Evolutionary conservation across 495 filamentous ascomycete species (phyloP), one percentile per base, ranked within the genome.

Genomic region (Talaromyces nanjingensis): DNA sequence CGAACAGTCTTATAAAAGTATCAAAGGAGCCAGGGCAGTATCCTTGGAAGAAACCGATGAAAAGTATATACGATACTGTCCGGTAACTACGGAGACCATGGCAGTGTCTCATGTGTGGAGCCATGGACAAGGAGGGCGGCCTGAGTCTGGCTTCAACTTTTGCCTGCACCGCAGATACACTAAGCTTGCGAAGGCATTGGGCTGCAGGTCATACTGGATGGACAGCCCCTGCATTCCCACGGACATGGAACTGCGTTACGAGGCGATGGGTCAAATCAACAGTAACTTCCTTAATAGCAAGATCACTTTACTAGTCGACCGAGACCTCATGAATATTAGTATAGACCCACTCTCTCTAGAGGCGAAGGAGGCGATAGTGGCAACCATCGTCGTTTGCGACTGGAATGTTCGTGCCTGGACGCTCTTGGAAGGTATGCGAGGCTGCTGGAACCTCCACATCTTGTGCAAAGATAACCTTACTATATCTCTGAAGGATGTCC

Each of bases 51-150:
- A 45, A 14, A 22, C 52, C 1, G 31, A 64, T 37, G 55, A 42
- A 16, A 37, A 45, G 12, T 39, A 42, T 24, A 39, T 64, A 11
- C 22, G 63, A 37, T 69, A 69, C 55, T 56, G 67, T 24, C 12
- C 59, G 52, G 67, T 64, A 37, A 39, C 65, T 1, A 37, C 7
- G 3, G 14, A 47, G 14, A 67, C 65, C 14, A 53, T 72, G 16
- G 65, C 71, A 3, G 63, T 73, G n/a, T 70, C 65, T 31, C 70
- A 73, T 61, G 71, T 72, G 2, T 73, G 70, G 70, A 69, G 65
- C n/a, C 71, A 73, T 59, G 68, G 68, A 6, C 60, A 70, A 67
- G 67, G 2, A 20, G 67, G 69, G 25, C 47, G 69, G n/a, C 69
- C 69, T 14, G 62, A 70, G 20, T 49, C 20, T 18, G 66, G 63